Evolutionary conservation across 495 filamentous ascomycete genomes (phyloP), one percentile per base, ranked within the genome.

Genomic region (Parmelia sp.): DNA sequence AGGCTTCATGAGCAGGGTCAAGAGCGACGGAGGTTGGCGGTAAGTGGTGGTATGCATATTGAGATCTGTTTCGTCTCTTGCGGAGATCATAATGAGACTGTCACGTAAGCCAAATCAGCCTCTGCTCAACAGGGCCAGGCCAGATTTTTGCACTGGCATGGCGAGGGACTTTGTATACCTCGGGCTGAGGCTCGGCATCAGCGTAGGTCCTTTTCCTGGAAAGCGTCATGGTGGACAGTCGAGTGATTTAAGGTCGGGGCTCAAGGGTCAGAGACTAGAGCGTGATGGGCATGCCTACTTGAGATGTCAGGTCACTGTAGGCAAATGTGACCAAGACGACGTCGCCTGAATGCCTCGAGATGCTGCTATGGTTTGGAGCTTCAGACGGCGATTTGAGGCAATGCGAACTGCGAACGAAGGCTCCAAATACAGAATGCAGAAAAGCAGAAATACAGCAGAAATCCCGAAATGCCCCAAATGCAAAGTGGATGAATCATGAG

Each of bases 151-250:
- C 45, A 51, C 10, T 29, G 25, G n/a, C n/a, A 58, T 36, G 42
- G 25, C 25, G 59, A 23, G 3, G 44, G 12, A 39, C 49, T 9
- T 3, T 49, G 4, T 37, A 51, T 68, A 68, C 66, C 62, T 65
- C 58, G 35, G 58, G 45, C 53, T 49, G 51, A 42, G 49, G 58
- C 55, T 49, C 45, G 37, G 62, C 63, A 9, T 65, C 63, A 40
- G 55, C 55, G 9, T 27, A 57, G 19, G 21, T 35, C 49, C 66
- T 40, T 44, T 60, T 65, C 29, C 17, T 39, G 53, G 59, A 49
- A 33, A 35, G 25, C 40, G 31, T 49, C 64, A 65, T 57, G 29
- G 29, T n/a, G 15, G 27, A 27, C 17, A 15, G 23, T 51, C 2
- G 45, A 12, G 11, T 2, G 14, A 51, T 8, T 2, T 23, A 21